Evolutionary conservation across 345 rosid species (phyloP).

Genomic region (Cochlearia excelsa): DNA sequence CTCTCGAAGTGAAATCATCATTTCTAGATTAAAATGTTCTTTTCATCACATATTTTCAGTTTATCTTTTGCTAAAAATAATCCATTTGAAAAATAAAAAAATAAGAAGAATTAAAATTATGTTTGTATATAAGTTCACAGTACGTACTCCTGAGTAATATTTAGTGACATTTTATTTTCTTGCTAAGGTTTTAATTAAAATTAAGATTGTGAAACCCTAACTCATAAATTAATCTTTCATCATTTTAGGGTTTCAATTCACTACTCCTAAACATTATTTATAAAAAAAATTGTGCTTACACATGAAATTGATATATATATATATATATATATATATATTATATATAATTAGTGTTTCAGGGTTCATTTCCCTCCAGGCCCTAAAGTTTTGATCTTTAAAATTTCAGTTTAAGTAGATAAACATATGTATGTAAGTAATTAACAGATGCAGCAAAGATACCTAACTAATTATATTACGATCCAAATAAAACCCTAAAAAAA

Average conservation of each 20-base stretch:
- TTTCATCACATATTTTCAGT: background rate
- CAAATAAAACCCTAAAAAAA: constrained; percentile 16
- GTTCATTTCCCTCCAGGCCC: constrained; percentile 3
- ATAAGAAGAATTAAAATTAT: background rate
- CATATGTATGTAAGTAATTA: background rate
- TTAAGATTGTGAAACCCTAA: constrained; percentile 4
- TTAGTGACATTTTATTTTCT: background rate
- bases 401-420: background rate
- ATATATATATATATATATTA: background rate
- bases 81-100: background rate
- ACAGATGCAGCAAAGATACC: constrained; percentile 2
- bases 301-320: background rate
- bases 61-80: background rate
- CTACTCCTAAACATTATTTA: background rate
- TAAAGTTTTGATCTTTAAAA: background rate
- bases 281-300: background rate
- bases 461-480: background rate
- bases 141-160: too few species aligned
- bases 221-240: background rate
- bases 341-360: constrained; percentile 16
- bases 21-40: too few species aligned
- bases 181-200: background rate
- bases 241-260: background rate
- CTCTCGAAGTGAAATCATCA: constrained; percentile 1
- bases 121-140: too few species aligned